Percentiles rank a stretch among this genome's conserved stretches.
Conservation (phyloP, 495 filamentous ascomycete species). For the Hypoxylon perforatum region DNA sequence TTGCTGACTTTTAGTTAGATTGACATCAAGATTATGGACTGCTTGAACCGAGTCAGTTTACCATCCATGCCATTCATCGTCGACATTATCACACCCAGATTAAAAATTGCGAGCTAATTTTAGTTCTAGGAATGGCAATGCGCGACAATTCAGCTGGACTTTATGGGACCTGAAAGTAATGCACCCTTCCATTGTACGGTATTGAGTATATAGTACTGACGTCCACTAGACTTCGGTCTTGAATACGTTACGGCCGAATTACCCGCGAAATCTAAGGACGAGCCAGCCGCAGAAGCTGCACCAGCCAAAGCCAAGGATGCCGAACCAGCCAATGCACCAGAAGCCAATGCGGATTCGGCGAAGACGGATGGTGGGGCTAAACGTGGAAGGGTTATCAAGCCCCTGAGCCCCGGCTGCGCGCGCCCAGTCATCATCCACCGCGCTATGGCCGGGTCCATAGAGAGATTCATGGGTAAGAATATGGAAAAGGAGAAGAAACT, state of each 20-base stretch:
- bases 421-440: slow-evolving; percentile 98
- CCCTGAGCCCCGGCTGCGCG: slow-evolving; percentile 75
- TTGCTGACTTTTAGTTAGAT: slow-evolving; percentile 62
- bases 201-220: slow-evolving; percentile 1
- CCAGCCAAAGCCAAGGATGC: slow-evolving; percentile 46
- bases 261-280: slow-evolving; percentile 47
- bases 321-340: slow-evolving; percentile 13
- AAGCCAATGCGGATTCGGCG: slow-evolving; percentile 42
- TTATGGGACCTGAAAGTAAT: slow-evolving; percentile 64
- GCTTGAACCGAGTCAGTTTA: slow-evolving; percentile 54
- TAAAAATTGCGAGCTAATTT: slow-evolving; percentile 2
- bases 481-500: neutral
- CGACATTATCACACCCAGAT: neutral
- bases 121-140: slow-evolving; percentile 78
- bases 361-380: slow-evolving; percentile 47
- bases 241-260: slow-evolving; percentile 77
- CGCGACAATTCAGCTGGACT: slow-evolving; percentile 97
- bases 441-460: slow-evolving; percentile 91
- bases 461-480: slow-evolving; percentile 82
- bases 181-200: neutral
- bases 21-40: slow-evolving; percentile 91
- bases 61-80: neutral
- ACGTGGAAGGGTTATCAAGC: slow-evolving; percentile 57
- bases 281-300: slow-evolving; percentile 31
- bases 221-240: slow-evolving; percentile 68